These are phyloP conservation scores for Curvularia hawaiiensis DNA, from an alignment of 2,329 filamentous ascomycete species.

Conservation along the genomic window DNA sequence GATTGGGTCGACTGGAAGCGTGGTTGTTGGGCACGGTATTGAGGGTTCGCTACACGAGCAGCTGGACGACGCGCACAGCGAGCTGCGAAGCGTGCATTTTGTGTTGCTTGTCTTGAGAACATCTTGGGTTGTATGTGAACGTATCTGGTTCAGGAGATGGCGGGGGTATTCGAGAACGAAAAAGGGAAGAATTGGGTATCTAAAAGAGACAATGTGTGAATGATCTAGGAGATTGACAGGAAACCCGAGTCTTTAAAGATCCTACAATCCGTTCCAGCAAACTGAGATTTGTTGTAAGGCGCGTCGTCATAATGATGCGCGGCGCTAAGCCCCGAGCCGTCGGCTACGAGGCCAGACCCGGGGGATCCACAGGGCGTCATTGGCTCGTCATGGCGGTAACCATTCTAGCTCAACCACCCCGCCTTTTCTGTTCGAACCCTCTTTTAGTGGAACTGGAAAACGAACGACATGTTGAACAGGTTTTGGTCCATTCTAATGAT, in stretches of 20 bases:
- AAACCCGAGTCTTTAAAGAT: conserved; percentile 14
- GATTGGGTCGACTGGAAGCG: conserved; percentile 45
- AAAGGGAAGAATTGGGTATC: conserved; percentile 11
- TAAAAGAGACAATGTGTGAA: conserved; percentile 8
- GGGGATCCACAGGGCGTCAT: conserved; percentile 8
- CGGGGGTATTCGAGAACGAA: neutral
- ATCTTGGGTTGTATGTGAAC: conserved; percentile 20
- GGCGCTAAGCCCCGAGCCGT: conserved; percentile 8
- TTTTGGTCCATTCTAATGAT: conserved; percentile 3
- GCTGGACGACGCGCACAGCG: conserved; percentile 38
- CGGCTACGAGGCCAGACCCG: conserved; percentile 2
- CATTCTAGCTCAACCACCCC: conserved; percentile 12
- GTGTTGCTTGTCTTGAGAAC: conserved; percentile 42
- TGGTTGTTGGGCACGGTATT: conserved; percentile 35
- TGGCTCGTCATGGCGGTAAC: conserved; percentile 10
- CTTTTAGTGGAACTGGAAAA: neutral
- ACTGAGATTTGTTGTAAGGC: conserved; percentile 1
- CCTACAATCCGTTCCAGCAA: conserved; percentile 5
- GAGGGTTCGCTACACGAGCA: conserved; percentile 30
- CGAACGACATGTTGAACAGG: conserved; percentile 4
- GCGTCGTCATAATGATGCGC: conserved; percentile 20
- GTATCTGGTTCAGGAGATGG: conserved; percentile 10
- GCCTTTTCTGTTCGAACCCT: conserved; percentile 4
- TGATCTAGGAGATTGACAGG: neutral
- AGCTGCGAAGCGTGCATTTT: conserved; percentile 38